Evolutionary conservation across 106 monocot species (phyloP).

Genomic region (Dioscorea dumetorum): DNA sequence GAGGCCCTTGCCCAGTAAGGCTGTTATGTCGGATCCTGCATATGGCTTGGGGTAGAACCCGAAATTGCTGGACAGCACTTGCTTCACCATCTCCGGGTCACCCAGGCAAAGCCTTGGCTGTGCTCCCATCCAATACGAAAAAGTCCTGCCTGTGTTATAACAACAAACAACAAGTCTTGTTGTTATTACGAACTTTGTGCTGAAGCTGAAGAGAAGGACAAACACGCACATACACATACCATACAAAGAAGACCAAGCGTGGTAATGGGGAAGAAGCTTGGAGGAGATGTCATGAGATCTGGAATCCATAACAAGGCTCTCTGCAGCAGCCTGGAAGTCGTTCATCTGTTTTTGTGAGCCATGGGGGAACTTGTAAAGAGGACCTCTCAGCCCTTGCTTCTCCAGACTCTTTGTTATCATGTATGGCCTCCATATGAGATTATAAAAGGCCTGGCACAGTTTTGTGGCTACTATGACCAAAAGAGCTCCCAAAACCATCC

Average conservation of each 20-base stretch:
- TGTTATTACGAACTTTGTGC: no score
- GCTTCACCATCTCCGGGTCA: constrained; percentile 38
- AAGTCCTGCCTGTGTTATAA: constrained; percentile 20
- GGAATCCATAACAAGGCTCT: neutral
- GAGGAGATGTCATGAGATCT: constrained; percentile 9
- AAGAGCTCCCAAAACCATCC: no score
- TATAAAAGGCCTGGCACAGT: no score
- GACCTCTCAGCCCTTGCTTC: constrained; percentile 19
- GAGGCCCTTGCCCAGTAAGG: constrained; percentile 44
- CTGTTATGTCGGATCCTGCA: neutral
- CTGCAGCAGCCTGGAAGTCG: constrained; percentile 5
- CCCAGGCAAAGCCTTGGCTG: constrained; percentile 28
- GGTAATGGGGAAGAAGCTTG: constrained; percentile 23
- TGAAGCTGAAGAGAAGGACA: neutral
- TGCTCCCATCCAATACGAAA: constrained; percentile 37
- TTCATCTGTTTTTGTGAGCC: constrained; percentile 15
- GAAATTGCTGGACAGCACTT: constrained; percentile 47
- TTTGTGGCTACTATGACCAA: no score
- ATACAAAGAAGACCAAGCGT: constrained; percentile 13
- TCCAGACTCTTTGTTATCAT: constrained; percentile 6
- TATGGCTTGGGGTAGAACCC: constrained; percentile 36
- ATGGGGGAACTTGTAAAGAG: constrained; percentile 4
- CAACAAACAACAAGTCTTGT: neutral
- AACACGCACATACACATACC: constrained; percentile 1
- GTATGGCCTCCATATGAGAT: no score